Evolutionary conservation across 2,329 filamentous ascomycete species (phyloP).

Genomic region (Fusarium chaquense): DNA sequence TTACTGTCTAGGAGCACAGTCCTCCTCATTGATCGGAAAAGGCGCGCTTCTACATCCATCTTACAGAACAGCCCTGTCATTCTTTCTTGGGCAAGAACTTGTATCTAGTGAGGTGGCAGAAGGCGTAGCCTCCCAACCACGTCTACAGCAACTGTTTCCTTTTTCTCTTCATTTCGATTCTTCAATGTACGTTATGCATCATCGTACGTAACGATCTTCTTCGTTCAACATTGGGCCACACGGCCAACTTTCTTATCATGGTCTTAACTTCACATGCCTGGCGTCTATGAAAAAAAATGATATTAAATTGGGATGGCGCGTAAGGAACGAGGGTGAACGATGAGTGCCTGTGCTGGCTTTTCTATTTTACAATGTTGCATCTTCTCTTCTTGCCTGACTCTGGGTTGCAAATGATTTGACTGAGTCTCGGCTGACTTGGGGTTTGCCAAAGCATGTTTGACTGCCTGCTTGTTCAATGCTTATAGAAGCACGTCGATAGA

Average conservation of each 20-base stretch:
- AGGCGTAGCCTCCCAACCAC: slow-evolving; percentile 28
- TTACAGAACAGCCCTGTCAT: slow-evolving; percentile 19
- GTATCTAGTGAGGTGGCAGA: slow-evolving; percentile 30
- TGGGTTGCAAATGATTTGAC: background rate
- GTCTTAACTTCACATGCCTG: slow-evolving; percentile 40
- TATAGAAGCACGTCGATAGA: slow-evolving; percentile 40
- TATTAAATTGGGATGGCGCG: slow-evolving; percentile 43
- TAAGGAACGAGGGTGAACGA: slow-evolving; percentile 32
- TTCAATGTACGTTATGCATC: slow-evolving; percentile 53
- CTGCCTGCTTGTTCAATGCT: slow-evolving; percentile 23
- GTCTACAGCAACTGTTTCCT: slow-evolving; percentile 36
- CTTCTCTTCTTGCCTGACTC: slow-evolving; percentile 43
- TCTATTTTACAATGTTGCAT: slow-evolving; percentile 29
- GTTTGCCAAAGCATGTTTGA: slow-evolving; percentile 41
- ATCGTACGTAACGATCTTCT: slow-evolving; percentile 52
- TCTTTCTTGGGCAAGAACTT: slow-evolving; percentile 31
- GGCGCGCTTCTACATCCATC: slow-evolving; percentile 22
- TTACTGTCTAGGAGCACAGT: slow-evolving; percentile 44
- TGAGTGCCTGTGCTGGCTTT: slow-evolving; percentile 33
- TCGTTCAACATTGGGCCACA: slow-evolving; percentile 43
- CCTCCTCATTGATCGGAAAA: slow-evolving; percentile 25
- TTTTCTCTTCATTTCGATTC: slow-evolving; percentile 50
- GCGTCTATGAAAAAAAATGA: slow-evolving; percentile 46
- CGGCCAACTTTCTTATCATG: slow-evolving; percentile 40
- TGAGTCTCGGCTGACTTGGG: slow-evolving; percentile 33